These are phyloP conservation scores for Gossypium anomalum DNA, from an alignment of 345 rosid genomes.

Conservation along the genomic window DNA sequence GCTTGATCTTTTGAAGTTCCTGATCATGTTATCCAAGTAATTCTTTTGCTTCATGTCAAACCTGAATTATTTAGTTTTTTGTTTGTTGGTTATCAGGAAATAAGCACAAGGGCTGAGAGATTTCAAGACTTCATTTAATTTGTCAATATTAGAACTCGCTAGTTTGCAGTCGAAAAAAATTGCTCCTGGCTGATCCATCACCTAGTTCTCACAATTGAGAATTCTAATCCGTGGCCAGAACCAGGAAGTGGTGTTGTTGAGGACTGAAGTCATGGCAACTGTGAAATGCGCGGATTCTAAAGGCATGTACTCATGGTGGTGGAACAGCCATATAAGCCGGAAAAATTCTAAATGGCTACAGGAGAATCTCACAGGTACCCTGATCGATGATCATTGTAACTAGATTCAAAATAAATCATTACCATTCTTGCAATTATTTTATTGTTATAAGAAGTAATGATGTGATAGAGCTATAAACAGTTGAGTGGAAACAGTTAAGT, in stretches of 20 bases:
- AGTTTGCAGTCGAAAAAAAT: slow-evolving; percentile 6
- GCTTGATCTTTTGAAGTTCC: slow-evolving; percentile 11
- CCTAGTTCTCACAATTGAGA: background rate
- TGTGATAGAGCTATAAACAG: background rate
- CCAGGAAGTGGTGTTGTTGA: slow-evolving; percentile 18
- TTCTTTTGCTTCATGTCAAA: slow-evolving; percentile 1
- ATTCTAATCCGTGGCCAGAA: slow-evolving; percentile 2
- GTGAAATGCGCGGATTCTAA: slow-evolving; percentile 38
- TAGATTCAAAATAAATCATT: background rate
- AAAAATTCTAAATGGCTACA: slow-evolving; percentile 97
- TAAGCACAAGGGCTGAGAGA: slow-evolving; percentile 18
- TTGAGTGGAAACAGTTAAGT: background rate
- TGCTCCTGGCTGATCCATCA: slow-evolving; percentile 8
- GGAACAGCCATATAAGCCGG: slow-evolving; percentile 96
- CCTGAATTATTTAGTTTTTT: slow-evolving; percentile 12
- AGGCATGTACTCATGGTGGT: slow-evolving; percentile 95
- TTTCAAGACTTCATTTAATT: slow-evolving; percentile 5
- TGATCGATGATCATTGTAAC: background rate
- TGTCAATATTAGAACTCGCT: slow-evolving; percentile 4
- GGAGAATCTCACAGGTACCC: slow-evolving; percentile 87
- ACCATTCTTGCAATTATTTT: background rate
- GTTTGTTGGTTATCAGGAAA: slow-evolving; percentile 15
- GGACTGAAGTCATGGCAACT: slow-evolving; percentile 47
- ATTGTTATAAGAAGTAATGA: background rate
- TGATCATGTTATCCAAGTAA: slow-evolving; percentile 20